Conservation (phyloP, 2,329 filamentous ascomycete species). For the Dothistroma pini region DNA sequence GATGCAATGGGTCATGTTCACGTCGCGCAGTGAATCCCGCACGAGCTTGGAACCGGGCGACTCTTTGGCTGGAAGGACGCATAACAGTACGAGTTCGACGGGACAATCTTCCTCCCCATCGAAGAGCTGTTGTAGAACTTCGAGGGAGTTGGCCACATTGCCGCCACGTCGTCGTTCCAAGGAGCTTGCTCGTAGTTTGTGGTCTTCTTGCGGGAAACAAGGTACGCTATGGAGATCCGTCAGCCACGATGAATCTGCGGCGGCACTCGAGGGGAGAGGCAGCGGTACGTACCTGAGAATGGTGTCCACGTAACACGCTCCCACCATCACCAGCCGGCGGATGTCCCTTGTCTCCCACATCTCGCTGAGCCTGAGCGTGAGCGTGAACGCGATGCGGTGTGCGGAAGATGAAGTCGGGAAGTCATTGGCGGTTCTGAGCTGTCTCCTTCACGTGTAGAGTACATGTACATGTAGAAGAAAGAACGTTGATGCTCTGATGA, state of each 20-base stretch:
- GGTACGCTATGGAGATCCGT: conserved; percentile 1
- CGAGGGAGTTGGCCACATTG: conserved; percentile 12
- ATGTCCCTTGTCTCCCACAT: not conserved
- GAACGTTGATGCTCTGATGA: not conserved
- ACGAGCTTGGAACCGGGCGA: conserved; percentile 3
- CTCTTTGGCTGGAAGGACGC: conserved; percentile 1
- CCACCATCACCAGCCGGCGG: conserved; percentile 6
- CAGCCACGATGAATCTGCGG: not conserved
- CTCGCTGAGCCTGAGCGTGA: too few relatives aligned
- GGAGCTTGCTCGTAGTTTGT: conserved; percentile 10
- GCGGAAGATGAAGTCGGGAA: too few relatives aligned
- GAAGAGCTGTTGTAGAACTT: conserved; percentile 13
- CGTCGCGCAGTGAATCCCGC: not conserved
- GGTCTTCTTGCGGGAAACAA: conserved; percentile 12
- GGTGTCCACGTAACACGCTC: conserved; percentile 15
- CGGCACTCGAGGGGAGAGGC: not conserved
- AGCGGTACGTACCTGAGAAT: conserved; percentile 6
- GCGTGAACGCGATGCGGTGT: too few relatives aligned
- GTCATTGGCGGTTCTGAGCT: too few relatives aligned
- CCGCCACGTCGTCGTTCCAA: conserved; percentile 9
- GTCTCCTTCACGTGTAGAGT: too few relatives aligned
- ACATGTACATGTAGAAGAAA: too few relatives aligned
- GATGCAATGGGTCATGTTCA: conserved; percentile 1
- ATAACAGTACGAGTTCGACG: conserved; percentile 3
- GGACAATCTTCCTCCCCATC: not conserved